Conservation (phyloP, 2,329 filamentous ascomycete species). For the Claviceps humidiphila region DNA sequence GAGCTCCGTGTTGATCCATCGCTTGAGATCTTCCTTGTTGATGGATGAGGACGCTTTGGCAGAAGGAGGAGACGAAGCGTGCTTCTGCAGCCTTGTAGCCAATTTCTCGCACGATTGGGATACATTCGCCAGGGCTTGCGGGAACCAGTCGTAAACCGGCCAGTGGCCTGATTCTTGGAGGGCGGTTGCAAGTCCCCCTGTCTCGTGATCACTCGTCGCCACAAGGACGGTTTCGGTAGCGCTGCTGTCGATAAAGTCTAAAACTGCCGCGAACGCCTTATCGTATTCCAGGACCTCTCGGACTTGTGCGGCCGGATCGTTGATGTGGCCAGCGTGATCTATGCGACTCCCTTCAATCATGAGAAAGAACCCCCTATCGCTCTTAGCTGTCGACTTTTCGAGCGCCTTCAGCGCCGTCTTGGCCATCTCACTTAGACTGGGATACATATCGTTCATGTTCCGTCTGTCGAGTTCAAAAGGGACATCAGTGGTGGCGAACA, state of each 20-base stretch:
- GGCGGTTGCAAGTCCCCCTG: conserved; percentile 73
- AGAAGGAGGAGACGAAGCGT: conserved; percentile 30
- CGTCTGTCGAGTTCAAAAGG: conserved; percentile 89
- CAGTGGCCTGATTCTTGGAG: conserved; percentile 46
- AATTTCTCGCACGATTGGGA: conserved; percentile 70
- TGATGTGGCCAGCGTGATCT: conserved; percentile 82
- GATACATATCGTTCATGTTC: conserved; percentile 66
- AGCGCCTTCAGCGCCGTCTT: conserved; percentile 67
- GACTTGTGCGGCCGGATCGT: conserved; percentile 73
- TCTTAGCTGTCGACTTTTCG: conserved; percentile 66
- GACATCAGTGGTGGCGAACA: conserved; percentile 72
- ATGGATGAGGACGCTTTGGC: neutral
- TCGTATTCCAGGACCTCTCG: conserved; percentile 95
- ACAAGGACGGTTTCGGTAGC: conserved; percentile 68
- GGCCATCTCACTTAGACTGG: conserved; percentile 85
- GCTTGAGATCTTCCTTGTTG: conserved; percentile 29
- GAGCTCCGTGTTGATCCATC: conserved; percentile 56
- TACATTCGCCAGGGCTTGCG: conserved; percentile 58
- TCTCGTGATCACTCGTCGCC: conserved; percentile 90
- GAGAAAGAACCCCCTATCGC: conserved; percentile 89
- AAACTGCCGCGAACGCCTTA: conserved; percentile 64
- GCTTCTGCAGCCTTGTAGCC: conserved; percentile 44
- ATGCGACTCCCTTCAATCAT: conserved; percentile 98
- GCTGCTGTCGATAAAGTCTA: conserved; percentile 71
- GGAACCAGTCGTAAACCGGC: conserved; percentile 64